These are phyloP conservation scores for Handroanthus guayacan DNA, from an alignment of 257 asterid genomes.

Conservation along the genomic window DNA sequence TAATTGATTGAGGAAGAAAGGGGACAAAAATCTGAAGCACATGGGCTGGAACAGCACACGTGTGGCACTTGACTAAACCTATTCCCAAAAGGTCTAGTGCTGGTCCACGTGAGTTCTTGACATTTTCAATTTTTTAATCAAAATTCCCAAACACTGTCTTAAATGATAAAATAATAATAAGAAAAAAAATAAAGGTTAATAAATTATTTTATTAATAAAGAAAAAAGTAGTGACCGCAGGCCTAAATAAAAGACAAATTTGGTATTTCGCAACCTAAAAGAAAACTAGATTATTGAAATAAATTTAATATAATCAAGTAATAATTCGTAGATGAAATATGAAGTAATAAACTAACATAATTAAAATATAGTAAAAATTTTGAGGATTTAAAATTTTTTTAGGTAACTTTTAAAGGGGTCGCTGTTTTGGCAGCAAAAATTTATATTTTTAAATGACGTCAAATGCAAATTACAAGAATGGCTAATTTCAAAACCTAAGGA, in stretches of 20 bases:
- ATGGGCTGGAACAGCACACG: conserved; percentile 66
- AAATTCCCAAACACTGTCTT: conserved; percentile 23
- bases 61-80: conserved; percentile 57
- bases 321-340: no score
- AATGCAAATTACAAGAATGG: no score
- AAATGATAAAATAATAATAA: conserved; percentile 1
- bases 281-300: not conserved
- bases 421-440: no score
- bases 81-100: conserved; percentile 37
- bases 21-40: conserved; percentile 54
- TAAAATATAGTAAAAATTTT: no score
- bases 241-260: conserved; percentile 8
- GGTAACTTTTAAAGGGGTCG: no score
- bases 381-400: no score
- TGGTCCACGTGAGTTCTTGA: conserved; percentile 48
- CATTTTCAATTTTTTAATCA: conserved; percentile 32
- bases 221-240: conserved; percentile 15
- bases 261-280: conserved; percentile 16
- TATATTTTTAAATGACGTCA: no score
- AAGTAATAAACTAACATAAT: no score
- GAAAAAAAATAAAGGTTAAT: not conserved
- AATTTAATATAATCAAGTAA: no score
- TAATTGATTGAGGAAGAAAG: conserved; percentile 17
- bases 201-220: not conserved
- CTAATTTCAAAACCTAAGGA: no score